Percentiles rank a stretch among this genome's conserved stretches.
phyloP scores from a whole-genome alignment of 2,329 filamentous ascomycete genomes.

The Pseudovirgaria hyperparasitica region DNA sequence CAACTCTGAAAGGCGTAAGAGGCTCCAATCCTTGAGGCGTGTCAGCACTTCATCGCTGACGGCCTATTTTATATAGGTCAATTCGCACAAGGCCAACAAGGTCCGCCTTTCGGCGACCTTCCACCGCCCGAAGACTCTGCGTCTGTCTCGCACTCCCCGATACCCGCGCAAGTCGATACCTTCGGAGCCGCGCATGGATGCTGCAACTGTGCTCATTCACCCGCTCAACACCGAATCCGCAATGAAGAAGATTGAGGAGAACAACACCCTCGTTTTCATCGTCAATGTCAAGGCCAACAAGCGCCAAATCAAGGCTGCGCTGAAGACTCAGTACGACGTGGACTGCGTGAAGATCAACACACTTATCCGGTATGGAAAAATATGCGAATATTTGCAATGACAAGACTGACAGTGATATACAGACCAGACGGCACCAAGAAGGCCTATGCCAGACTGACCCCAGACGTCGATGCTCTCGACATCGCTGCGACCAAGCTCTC shows the following conservation, averaged over 20 bases:
- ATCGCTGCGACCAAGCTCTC: conserved; percentile 98
- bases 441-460: conserved; percentile 89
- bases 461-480: conserved; percentile 96
- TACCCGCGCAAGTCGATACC: conserved; percentile 94
- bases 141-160: conserved; percentile 81
- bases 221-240: conserved; percentile 99
- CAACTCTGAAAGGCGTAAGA: conserved; percentile 87
- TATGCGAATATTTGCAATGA: not conserved
- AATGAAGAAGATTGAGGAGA: conserved; percentile 99
- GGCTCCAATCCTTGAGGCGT: conserved; percentile 29
- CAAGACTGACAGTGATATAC: conserved; percentile 1
- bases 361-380: conserved; percentile 65
- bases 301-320: conserved; percentile 93
- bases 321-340: conserved; percentile 99
- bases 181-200: conserved; percentile 81
- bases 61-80: conserved; percentile 40
- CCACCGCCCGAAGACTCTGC: conserved; percentile 94
- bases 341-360: conserved; percentile 99
- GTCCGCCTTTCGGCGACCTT: conserved; percentile 84
- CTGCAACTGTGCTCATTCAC: conserved; percentile 96
- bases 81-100: conserved; percentile 83
- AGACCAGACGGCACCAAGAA: conserved; percentile 98
- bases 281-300: conserved; percentile 90
- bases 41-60: conserved; percentile 40
- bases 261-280: conserved; percentile 99